Base-by-base conservation (phyloP, 2,329 filamentous ascomycete species). In the Clonostachys solani region DNA sequence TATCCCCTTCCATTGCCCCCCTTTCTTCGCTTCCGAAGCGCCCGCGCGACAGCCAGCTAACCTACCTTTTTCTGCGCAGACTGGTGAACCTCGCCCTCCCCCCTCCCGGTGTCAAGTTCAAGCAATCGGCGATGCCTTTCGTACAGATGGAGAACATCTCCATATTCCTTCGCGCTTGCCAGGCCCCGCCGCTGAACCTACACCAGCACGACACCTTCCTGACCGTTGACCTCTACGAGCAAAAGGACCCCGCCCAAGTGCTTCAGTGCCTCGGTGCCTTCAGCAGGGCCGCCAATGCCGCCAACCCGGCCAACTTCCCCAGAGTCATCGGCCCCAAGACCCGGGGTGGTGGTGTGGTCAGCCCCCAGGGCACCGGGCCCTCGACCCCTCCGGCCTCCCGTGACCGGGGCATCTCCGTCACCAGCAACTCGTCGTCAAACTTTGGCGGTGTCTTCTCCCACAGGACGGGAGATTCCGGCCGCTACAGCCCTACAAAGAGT, bases 111-210 rank as follows among this genome's bases (percentile, higher is more conserved):
- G 81, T 96, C 69, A 90, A 86, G 65, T 97, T 87, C 79, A 97
- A 97, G 71, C 78, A 86, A 62, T 96, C 92, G 1, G 72, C 83
- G 38, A 97, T 97, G 92, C 94, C 94, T 1, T 99, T 99, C 64
- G 92, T 97, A 38, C 94, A 99, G 68, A 97, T 97, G 92, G 94
- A 99, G 67, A 99, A 99, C 65, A 96, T 99, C 61, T 95, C 92
- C 5, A 89, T 95, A 62, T 99, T 96, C 69, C 82, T 99, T 46
- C 84, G 82, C 60, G 91, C 90, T 50, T 95, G 92, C 73, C 89
- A 96, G 67, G 74, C 81, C 44, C 82, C 88, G 23, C 94, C 94
- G 1, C 74, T 99, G 45, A 92, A 85, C 66, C 83, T 99, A 50
- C 91, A 89, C 49, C 85, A 92, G 42, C 94, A 99, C 72, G 94